Percentiles rank a stretch among this genome's conserved stretches.
phyloP scores from a whole-genome alignment of 116 monocot species.

The Trichopus zeylanicus region DNA sequence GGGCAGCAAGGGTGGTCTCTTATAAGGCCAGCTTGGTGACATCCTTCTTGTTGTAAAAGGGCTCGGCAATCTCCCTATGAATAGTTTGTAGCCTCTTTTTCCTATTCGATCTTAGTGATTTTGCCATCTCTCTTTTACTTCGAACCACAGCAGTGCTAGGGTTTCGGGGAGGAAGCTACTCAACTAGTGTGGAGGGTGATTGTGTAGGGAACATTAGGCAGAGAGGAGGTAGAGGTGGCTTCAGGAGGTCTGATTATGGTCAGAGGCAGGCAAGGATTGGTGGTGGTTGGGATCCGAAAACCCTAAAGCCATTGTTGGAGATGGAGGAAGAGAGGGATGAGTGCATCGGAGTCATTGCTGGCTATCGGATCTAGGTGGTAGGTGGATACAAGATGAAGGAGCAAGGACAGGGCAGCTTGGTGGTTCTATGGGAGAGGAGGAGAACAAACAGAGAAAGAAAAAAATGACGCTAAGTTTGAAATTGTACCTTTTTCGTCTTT shows the following conservation, averaged over 20 bases:
- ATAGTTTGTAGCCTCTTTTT: constrained; percentile 80
- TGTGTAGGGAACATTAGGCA: no score
- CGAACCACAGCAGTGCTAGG: background rate
- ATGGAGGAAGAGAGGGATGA: constrained; percentile 75
- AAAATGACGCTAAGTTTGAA: no score
- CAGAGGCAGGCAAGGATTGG: constrained; percentile 27
- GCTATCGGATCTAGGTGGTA: constrained; percentile 40
- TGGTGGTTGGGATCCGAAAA: constrained; percentile 62
- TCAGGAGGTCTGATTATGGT: no score
- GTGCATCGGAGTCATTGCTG: constrained; percentile 30
- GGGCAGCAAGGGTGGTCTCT: constrained; percentile 74
- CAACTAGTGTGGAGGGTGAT: no score
- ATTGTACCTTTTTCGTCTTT: no score
- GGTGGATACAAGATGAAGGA: constrained; percentile 43
- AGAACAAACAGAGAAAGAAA: no score
- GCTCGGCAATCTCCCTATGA: constrained; percentile 67
- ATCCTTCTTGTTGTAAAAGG: constrained; percentile 93
- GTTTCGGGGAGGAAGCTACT: no score
- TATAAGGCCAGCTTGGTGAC: constrained; percentile 66
- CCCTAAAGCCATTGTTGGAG: constrained; percentile 33
- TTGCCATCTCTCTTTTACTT: constrained; percentile 49
- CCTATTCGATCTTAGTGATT: constrained; percentile 84
- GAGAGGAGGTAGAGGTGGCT: no score
- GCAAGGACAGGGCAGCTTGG: no score
- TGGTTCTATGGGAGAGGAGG: no score